Evolutionary conservation across 306 rosid genomes (phyloP).

Genomic region (Inga oerstediana): DNA sequence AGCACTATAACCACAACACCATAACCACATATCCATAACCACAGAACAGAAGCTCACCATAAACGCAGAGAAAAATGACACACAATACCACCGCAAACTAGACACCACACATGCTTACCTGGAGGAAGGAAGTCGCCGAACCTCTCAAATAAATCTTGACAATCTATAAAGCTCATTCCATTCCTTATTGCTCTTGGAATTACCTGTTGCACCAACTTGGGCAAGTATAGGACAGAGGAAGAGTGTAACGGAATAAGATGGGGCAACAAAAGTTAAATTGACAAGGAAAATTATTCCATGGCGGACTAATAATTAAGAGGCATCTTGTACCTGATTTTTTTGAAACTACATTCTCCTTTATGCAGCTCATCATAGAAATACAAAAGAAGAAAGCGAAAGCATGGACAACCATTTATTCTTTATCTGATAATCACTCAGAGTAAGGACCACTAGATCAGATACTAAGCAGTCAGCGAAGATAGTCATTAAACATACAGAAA

Average conservation of each 20-base stretch:
- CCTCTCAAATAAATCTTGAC: constrained; percentile 22
- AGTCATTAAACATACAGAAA: neutral
- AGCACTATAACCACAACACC: too few relatives aligned
- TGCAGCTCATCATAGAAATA: constrained; percentile 18
- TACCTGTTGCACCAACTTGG: constrained; percentile 21
- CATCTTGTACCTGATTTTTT: constrained; percentile 17
- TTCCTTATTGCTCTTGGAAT: constrained; percentile 21
- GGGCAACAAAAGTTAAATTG: constrained; percentile 10
- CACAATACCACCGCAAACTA: too few relatives aligned
- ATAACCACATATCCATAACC: too few relatives aligned
- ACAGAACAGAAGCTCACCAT: too few relatives aligned
- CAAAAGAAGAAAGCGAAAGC: neutral
- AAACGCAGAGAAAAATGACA: too few relatives aligned
- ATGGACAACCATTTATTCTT: neutral
- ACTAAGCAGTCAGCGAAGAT: neutral
- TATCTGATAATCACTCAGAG: neutral
- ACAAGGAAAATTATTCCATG: neutral
- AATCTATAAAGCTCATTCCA: constrained; percentile 20
- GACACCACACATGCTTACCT: too few relatives aligned
- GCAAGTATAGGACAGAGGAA: constrained; percentile 11
- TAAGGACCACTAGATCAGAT: constrained; percentile 34
- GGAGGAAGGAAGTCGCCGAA: too few relatives aligned
- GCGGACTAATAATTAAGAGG: neutral
- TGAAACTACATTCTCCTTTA: constrained; percentile 1
- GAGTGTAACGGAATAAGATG: constrained; percentile 16